These are phyloP conservation scores for Metrosideros polymorpha DNA, from an alignment of 441 rosid species.

Conservation along the genomic window DNA sequence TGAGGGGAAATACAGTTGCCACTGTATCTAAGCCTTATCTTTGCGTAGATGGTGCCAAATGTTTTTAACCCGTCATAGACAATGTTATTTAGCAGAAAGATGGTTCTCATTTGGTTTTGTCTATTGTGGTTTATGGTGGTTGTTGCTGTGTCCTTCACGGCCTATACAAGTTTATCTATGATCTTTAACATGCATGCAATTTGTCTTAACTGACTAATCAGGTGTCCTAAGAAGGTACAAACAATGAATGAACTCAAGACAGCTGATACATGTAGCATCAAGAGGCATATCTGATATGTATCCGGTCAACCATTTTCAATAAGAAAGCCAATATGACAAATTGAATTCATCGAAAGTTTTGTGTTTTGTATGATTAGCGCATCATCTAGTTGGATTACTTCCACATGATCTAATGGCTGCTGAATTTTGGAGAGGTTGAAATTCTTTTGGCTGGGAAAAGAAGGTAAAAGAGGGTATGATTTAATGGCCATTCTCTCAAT, in stretches of 20 bases:
- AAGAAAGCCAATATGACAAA: neutral
- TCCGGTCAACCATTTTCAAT: neutral
- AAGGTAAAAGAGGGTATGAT: neutral
- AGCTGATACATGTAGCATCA: neutral
- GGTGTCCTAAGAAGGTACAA: neutral
- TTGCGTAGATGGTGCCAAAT: neutral
- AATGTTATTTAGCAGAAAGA: neutral
- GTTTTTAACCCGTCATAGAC: neutral
- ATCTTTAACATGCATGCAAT: neutral
- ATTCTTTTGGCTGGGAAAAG: neutral
- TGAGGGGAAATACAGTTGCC: neutral
- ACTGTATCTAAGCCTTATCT: neutral
- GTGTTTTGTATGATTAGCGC: neutral
- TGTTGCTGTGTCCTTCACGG: neutral
- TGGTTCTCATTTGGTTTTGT: neutral
- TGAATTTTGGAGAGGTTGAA: neutral
- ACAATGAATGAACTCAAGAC: neutral
- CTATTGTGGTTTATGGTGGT: neutral
- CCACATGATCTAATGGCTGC: neutral
- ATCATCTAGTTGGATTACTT: neutral
- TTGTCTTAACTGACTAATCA: neutral
- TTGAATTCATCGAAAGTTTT: neutral
- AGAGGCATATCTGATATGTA: neutral
- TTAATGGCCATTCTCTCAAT: neutral
- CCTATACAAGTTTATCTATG: neutral